Base-by-base conservation (phyloP, 805 yeast species). In the Candida sakaeoensis region DNA sequence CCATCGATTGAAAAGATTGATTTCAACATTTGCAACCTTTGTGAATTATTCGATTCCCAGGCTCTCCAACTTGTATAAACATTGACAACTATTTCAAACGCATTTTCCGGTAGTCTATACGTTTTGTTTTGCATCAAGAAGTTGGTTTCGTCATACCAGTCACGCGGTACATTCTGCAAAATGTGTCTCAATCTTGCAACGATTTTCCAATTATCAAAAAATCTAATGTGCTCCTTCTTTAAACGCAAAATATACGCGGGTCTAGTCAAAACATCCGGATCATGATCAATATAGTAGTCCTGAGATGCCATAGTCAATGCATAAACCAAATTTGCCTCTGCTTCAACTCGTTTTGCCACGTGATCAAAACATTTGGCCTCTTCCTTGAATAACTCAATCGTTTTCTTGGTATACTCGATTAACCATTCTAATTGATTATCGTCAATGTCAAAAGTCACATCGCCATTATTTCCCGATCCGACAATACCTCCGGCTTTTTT, bases 251-350 rank as follows among this genome's bases (percentile, higher is more conserved):
- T 78, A 50, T 85, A 81, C 0, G 96, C 83, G 0, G 97, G 96
- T 37, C 88, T 82, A 1, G 97, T 90, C 38, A 91, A 73, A 14
- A 89, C 96, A 5, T 86, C 79, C 0, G 98, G 95, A 52, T 93
- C 98, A 46, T 85, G 85, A 36, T 80, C 79, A 31, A 89, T 75
- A 22, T 73, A 72, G 36, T 57, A 54, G 1, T 55, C 52, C 8
- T 51, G 51, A 7, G 74, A 66, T 2, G 72, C 75, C 9, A 50
- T 50, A 3, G 75, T 56, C 14, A 74, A 50, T 8, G 54, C 49
- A 47, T 72, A 72, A 1, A 75, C 55, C 24, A 76, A 51, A 27
- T 72, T 74, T 8, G 67, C 58, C n/a, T 40, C 36, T 2, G 44
- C 45, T 2, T 40, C 33, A n/a, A 43, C 36, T 8, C 54, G 36